These are phyloP conservation scores for Metschnikowia lachancei DNA, from an alignment of 805 yeast genomes.

Conservation along the genomic window DNA sequence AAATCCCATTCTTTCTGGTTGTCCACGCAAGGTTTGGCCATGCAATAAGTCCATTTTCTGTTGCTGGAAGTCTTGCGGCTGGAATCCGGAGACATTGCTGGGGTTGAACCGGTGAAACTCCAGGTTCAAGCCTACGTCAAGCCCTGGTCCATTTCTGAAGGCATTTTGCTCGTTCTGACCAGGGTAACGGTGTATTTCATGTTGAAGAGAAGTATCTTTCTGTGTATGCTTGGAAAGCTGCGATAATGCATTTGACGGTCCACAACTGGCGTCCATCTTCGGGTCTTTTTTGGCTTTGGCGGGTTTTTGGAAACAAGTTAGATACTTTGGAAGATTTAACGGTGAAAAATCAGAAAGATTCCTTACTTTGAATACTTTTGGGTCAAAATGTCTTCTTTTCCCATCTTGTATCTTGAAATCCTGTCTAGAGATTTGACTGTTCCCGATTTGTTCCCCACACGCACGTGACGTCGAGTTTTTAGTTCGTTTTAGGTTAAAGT, in stretches of 20 bases:
- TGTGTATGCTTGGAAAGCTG: conserved; percentile 42
- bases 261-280: conserved; percentile 42
- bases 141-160: conserved; percentile 21
- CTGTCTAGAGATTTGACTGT: no score
- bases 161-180: conserved; percentile 8
- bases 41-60: not conserved
- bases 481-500: no score
- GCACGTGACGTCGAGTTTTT: no score
- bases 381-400: not conserved
- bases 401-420: no score
- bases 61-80: not conserved
- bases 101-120: conserved; percentile 37
- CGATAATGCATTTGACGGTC: conserved; percentile 44
- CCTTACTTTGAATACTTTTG: not conserved
- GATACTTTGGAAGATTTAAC: no score
- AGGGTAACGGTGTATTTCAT: conserved; percentile 24
- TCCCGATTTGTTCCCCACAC: no score
- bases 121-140: conserved; percentile 37
- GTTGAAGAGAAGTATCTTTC: conserved; percentile 40
- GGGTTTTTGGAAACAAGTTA: no score
- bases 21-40: conserved; percentile 18
- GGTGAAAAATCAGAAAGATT: not conserved
- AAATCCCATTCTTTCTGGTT: not conserved
- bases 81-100: conserved; percentile 7
- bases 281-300: no score